Evolutionary conservation across 305 asterid species (phyloP), one percentile per base, ranked within the genome.

Genomic region (Fraxinus albicans): DNA sequence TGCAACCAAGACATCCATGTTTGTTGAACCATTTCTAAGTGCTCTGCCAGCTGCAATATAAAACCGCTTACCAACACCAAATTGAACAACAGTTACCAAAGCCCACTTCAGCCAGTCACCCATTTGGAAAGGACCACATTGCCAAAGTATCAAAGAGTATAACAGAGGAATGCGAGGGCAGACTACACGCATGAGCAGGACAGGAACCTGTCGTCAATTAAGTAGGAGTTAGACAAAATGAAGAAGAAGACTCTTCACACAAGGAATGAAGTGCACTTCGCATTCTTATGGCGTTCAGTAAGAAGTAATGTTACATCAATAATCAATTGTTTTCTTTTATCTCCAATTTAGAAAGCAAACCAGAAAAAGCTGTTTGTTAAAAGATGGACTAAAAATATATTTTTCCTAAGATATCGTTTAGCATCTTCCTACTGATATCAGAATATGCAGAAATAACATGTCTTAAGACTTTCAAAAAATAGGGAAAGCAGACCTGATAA

Each of bases 51-150:
- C 98, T 19, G 99, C 99, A 80, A 93, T 90, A 88, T 97, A 97
- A 90, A 97, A 97, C 74, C 97, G 95, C 91, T 97, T 97, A 80
- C 99, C 99, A 80, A 95, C 89, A 81, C 88, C 98, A 88, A 97
- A 97, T 83, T 97, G 99, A 89, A 97, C 85, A 83, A 97, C 79
- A 67, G 97, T 92, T 84, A 92, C 98, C 83, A 97, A 90, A 42
- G 91, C 97, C 99, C 99, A 97, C 83, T 92, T 95, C 84, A 97
- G 87, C 99, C 99, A 97, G 85, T 97, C 99, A 63, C 98, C 99
- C 98, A 95, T 94, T 89, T 90, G 94, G 88, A 97, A 93, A 34
- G 99, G 99, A 79, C 99, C 99, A 85, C 99, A 97, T 29, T 92
- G 96, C 86, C 95, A 85, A 77, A 95, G 91, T 81, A 97, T 88